Evolutionary conservation across 495 filamentous ascomycete species (phyloP).

Genomic region (Chaetomium cochliodes): DNA sequence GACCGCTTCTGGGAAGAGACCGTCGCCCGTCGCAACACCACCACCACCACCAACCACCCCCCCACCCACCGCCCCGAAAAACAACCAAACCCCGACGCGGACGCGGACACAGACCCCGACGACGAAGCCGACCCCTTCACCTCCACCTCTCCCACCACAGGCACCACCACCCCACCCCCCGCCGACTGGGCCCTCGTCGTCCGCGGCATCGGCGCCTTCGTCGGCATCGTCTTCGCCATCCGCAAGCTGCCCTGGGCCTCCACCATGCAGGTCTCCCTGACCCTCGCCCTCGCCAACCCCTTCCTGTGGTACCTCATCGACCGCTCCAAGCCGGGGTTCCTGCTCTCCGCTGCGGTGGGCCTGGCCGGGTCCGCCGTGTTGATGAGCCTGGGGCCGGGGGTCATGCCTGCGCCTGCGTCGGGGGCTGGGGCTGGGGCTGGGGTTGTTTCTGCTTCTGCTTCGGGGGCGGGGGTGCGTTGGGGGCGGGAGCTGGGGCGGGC

Average conservation of each 20-base stretch:
- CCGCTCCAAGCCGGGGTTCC: conserved; percentile 78
- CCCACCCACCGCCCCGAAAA: no score
- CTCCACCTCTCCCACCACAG: no score
- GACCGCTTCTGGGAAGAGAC: conserved; percentile 60
- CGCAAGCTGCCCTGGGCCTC: conserved; percentile 89
- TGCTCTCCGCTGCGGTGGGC: conserved; percentile 70
- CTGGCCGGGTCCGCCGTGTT: conserved; percentile 70
- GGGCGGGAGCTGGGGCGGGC: no score
- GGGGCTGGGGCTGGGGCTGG: no score
- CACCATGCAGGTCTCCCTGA: conserved; percentile 86
- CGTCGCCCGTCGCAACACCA: neutral
- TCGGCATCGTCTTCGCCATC: conserved; percentile 97
- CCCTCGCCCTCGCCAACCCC: conserved; percentile 87
- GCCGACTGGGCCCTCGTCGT: conserved; percentile 80
- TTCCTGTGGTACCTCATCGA: conserved; percentile 96
- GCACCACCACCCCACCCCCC: neutral
- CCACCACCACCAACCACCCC: neutral
- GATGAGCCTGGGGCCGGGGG: conserved; percentile 67
- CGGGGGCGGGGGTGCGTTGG: neutral
- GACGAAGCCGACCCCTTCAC: neutral
- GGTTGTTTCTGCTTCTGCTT: neutral
- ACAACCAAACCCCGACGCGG: neutral
- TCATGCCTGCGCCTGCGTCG: conserved; percentile 34
- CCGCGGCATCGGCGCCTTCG: conserved; percentile 86
- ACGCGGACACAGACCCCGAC: no score